Conservation (phyloP, 2,329 filamentous ascomycete species). For the Juglanconis juglandina region DNA sequence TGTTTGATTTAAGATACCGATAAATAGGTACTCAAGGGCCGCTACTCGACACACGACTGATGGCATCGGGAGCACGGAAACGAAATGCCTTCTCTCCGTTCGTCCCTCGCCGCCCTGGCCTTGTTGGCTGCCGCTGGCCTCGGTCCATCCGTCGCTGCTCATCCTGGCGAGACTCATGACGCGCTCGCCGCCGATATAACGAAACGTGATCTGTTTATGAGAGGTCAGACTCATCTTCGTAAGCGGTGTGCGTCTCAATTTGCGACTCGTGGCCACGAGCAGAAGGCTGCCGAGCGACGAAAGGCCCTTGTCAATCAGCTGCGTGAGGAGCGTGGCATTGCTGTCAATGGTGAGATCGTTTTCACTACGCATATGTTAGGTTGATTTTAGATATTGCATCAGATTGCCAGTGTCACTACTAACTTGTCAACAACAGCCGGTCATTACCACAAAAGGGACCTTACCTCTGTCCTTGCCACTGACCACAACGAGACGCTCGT, state of each 20-base stretch:
- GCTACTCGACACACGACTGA: neutral
- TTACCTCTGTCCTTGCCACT: constrained; percentile 2
- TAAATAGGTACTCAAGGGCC: neutral
- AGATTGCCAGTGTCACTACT: too few species aligned
- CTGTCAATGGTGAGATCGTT: neutral
- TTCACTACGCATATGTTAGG: neutral
- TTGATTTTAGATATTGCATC: neutral
- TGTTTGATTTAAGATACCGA: too few species aligned
- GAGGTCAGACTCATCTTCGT: neutral
- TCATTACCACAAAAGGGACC: neutral
- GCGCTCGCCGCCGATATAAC: neutral
- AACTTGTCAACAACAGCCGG: neutral
- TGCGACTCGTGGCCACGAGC: neutral
- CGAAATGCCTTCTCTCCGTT: neutral
- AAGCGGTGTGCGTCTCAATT: constrained; percentile 4
- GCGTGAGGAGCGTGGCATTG: constrained; percentile 3
- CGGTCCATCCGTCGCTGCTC: neutral
- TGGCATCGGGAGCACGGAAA: neutral
- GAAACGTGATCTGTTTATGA: neutral
- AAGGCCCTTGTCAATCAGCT: constrained; percentile 1
- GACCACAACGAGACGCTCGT: constrained; percentile 2
- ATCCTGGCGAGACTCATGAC: constrained; percentile 1
- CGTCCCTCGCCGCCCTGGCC: neutral
- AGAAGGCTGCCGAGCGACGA: neutral
- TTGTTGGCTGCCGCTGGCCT: neutral